Base-by-base conservation (phyloP, 768 basidiomycete genomes). In the Termitomyces sp. region DNA sequence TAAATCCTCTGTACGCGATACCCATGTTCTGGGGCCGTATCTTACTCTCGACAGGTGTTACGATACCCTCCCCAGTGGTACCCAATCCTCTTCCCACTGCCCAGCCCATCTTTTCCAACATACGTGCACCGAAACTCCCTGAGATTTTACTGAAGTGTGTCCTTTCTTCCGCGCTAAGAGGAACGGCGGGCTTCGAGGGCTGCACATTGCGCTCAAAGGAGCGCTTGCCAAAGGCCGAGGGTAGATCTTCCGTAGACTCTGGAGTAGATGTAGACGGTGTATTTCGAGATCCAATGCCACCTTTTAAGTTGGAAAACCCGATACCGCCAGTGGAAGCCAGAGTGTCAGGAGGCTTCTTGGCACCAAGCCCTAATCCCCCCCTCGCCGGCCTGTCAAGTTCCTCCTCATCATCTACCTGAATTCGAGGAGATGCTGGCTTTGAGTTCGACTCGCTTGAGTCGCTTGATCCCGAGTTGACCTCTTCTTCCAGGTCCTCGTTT, bases 21-120 rank as follows among this genome's bases (percentile, higher is more conserved):
- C 94, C 94, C 80, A 87, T 88, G 63, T 87, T 87, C 73, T 88
- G 88, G 7, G 90, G 91, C 6, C 94, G 84, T 55, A 94, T 64
- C 69, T 93, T 95, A 66, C 82, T 85, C 69, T 95, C 93, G 15
- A 97, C 79, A 0, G 94, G 94, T 5, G 86, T 85, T n/a, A 93
- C 84, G 52, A 95, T 95, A 65, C 94, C 94, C 64, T 88, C 85
- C 1, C 88, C 88, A 1, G 75, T 73, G 1, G 80, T 71, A 61
- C 94, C 94, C 9, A 96, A 79, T 64, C 95, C 94, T 3, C 79
- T 79, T 4, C 88, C 96, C 0, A 87, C 76, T 68, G 87, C 78
- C 96, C 97, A 99, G 8, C 97, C 97, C 89, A 95, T 95, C 76
- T 95, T 98, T 33, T 84, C 83, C 24, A 99, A 83, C 84, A 98